Base-by-base conservation (phyloP, 495 filamentous ascomycete species). In the Xylaria flabelliformis region DNA sequence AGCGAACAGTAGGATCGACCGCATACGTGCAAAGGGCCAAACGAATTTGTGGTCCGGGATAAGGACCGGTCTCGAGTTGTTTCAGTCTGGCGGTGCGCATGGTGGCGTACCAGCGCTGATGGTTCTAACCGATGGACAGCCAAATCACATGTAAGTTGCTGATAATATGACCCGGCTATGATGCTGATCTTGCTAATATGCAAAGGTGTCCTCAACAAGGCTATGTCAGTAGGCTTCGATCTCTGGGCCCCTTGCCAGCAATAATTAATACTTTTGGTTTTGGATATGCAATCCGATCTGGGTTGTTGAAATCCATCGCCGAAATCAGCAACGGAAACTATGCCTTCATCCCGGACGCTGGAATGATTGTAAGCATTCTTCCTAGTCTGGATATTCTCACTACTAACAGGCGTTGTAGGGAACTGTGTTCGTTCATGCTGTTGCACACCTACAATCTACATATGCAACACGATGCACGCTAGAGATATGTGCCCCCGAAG, bases 261-360 rank as follows among this genome's bases (percentile, higher is more conserved):
- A 77, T 78, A 3, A 81, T 85, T 21, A 80, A 85, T 67, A 86
- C 85, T 0, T 85, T 86, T 71, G 85, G 84, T 5, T 86, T 86
- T 63, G 84, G 84, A 3, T 83, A 82, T 42, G 71, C 55, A 0
- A 74, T 85, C 4, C 41, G 71, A 24, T 84, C 83, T 0, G 84
- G 81, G 0, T 72, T 85, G 63, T 74, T 86, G 26, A 84, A 85
- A 69, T 83, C 82, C 10, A 81, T 86, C 50, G 79, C 83, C 15
- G 85, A 85, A 67, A 48, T 81, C 19, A 74, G 80, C 5, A 76
- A 78, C 0, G 84, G 84, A 7, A 84, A 82, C 77, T 86, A 82
- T 55, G 77, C 82, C 13, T 85, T 85, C 51, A 85, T 86, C 26
- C 82, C 83, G 0, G 84, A 86, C 59, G 82, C 82, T 0, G 83